phyloP scores from a whole-genome alignment of 1,284 basidiomycete genomes.

The Ustilago sp. region DNA sequence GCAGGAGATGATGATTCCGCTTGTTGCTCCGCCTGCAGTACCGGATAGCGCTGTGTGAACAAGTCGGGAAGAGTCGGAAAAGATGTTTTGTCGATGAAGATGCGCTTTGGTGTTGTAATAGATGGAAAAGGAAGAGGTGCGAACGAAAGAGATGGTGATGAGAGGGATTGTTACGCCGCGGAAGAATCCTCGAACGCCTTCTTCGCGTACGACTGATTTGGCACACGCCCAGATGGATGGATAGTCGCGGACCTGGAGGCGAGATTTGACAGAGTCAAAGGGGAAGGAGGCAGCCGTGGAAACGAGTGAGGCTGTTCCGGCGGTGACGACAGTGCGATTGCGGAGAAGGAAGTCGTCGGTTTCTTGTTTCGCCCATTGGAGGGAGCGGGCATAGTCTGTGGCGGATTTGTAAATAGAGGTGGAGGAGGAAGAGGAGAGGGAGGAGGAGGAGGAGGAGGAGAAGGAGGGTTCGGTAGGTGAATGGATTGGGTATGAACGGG shows the following conservation, averaged over 20 bases:
- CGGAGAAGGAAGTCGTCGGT: constrained; percentile 51
- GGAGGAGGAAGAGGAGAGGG: neutral
- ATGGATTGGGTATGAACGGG: constrained; percentile 14
- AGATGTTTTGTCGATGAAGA: constrained; percentile 72
- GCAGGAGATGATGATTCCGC: constrained; percentile 80
- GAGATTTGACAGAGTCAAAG: constrained; percentile 66
- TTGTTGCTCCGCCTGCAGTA: constrained; percentile 77
- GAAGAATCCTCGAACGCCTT: constrained; percentile 91
- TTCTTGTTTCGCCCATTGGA: constrained; percentile 44
- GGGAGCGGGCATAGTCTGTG: constrained; percentile 22
- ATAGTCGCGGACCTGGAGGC: constrained; percentile 67
- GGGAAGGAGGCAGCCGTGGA: constrained; percentile 68
- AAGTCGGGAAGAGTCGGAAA: constrained; percentile 31
- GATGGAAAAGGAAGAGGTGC: constrained; percentile 91
- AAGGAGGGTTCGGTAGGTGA: constrained; percentile 10
- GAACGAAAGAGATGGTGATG: constrained; percentile 95
- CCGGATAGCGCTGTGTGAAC: constrained; percentile 61
- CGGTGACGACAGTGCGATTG: constrained; percentile 65
- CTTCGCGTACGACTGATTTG: constrained; percentile 77
- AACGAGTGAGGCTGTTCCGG: constrained; percentile 66
- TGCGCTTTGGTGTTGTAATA: constrained; percentile 88
- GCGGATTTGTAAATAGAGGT: constrained; percentile 24
- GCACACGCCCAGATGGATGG: constrained; percentile 65
- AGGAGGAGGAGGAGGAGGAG: neutral
- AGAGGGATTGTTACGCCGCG: constrained; percentile 84